Evolutionary conservation across 345 rosid species (phyloP).

Genomic region (Populus nigra): DNA sequence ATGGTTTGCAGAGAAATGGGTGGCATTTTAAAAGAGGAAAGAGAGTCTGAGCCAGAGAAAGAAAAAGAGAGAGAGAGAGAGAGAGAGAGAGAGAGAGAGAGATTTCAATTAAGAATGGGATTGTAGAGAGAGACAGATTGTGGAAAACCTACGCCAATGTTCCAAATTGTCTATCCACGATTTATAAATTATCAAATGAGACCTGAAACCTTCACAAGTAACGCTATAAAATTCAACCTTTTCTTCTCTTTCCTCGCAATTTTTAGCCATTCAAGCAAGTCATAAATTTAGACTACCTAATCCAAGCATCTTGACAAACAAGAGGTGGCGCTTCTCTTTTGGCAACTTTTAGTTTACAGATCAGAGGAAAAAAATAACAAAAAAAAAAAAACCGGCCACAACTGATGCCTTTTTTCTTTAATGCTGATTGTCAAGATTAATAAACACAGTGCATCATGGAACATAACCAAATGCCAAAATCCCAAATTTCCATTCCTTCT

Average conservation of each 20-base stretch:
- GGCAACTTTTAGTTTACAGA: background rate
- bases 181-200: background rate
- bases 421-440: background rate
- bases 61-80: background rate
- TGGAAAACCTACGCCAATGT: background rate
- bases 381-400: background rate
- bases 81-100: background rate
- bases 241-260: background rate
- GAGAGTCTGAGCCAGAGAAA: background rate
- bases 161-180: background rate
- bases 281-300: background rate
- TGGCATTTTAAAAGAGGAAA: background rate
- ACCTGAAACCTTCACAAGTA: background rate
- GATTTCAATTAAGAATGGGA: background rate
- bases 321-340: background rate
- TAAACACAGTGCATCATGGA: constrained; percentile 4
- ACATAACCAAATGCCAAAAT: background rate
- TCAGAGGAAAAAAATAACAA: background rate
- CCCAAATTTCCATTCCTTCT: background rate
- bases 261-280: background rate
- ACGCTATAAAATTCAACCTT: background rate
- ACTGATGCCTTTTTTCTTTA: background rate
- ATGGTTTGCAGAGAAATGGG: constrained; percentile 4
- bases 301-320: background rate
- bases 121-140: background rate